These are phyloP conservation scores for Botryotinia narcissicola DNA, from an alignment of 2,329 filamentous ascomycete genomes.

Conservation along the genomic window DNA sequence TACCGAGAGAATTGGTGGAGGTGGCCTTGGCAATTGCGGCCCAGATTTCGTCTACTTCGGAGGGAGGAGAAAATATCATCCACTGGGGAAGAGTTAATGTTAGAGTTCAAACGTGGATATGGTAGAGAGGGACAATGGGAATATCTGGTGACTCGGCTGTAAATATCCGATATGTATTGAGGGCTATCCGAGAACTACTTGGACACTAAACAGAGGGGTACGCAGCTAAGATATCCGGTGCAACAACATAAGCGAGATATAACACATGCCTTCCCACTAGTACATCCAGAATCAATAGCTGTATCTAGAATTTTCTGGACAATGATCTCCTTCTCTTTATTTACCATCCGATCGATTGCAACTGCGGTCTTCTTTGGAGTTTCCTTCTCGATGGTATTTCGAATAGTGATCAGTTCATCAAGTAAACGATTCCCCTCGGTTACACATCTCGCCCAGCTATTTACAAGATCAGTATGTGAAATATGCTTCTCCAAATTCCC, in stretches of 20 bases:
- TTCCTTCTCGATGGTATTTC: slow-evolving; percentile 50
- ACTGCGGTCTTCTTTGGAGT: slow-evolving; percentile 25
- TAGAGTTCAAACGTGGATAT: neutral
- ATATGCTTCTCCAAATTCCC: neutral
- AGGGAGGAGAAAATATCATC: slow-evolving; percentile 65
- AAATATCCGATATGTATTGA: neutral
- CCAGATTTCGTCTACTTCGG: slow-evolving; percentile 64
- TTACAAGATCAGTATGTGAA: neutral
- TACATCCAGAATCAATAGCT: slow-evolving; percentile 57
- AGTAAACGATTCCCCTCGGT: slow-evolving; percentile 32
- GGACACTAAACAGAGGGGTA: slow-evolving; percentile 52
- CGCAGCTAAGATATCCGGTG: slow-evolving; percentile 70
- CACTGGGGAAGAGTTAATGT: slow-evolving; percentile 59
- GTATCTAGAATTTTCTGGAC: slow-evolving; percentile 57
- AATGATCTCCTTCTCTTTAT: slow-evolving; percentile 44
- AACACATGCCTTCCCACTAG: slow-evolving; percentile 62
- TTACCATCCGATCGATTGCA: slow-evolving; percentile 29
- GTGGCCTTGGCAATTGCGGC: slow-evolving; percentile 63
- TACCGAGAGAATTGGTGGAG: slow-evolving; percentile 66
- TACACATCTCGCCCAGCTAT: slow-evolving; percentile 26
- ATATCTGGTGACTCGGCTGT: neutral
- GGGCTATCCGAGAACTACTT: slow-evolving; percentile 35
- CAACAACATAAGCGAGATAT: slow-evolving; percentile 47
- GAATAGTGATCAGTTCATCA: slow-evolving; percentile 40
- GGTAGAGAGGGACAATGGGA: neutral